Conservation (phyloP, 371 early-diverging fungal species). For the Apophysomyces variabilis region DNA sequence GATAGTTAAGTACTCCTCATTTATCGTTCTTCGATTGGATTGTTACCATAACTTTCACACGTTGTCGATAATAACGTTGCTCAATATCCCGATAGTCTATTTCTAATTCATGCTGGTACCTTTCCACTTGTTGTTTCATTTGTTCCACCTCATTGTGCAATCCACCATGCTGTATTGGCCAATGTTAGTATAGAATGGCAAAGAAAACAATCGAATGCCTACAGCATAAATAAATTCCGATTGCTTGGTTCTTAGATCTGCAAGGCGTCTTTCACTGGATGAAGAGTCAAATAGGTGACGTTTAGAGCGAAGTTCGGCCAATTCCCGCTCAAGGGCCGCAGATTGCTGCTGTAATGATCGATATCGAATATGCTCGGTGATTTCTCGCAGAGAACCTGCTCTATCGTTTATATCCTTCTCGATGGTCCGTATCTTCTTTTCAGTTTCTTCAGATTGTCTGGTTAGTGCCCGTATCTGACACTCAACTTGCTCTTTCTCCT, state of each 20-base stretch:
- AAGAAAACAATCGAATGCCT: background rate
- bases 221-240: constrained; percentile 60
- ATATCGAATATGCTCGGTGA: constrained; percentile 73
- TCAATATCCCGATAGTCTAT: constrained; percentile 84
- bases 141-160: constrained; percentile 88
- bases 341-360: constrained; percentile 47
- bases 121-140: constrained; percentile 70
- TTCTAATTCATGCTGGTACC: constrained; percentile 66
- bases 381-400: constrained; percentile 58
- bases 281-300: constrained; percentile 28
- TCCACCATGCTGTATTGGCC: constrained; percentile 59
- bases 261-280: constrained; percentile 37
- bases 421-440: constrained; percentile 35
- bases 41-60: constrained; percentile 68
- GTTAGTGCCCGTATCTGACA: constrained; percentile 13
- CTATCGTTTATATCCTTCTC: constrained; percentile 56
- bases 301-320: constrained; percentile 33
- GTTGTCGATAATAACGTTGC: constrained; percentile 63
- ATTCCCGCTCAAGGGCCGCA: constrained; percentile 35
- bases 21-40: constrained; percentile 8
- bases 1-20: background rate
- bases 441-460: constrained; percentile 2
- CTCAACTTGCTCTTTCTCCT: constrained; percentile 33
- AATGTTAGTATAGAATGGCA: background rate
- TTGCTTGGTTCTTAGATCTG: constrained; percentile 46